Evolutionary conservation across 2,329 filamentous ascomycete species (phyloP), one percentile per base, ranked within the genome.

Genomic region (Ceratocystis smalleyi): DNA sequence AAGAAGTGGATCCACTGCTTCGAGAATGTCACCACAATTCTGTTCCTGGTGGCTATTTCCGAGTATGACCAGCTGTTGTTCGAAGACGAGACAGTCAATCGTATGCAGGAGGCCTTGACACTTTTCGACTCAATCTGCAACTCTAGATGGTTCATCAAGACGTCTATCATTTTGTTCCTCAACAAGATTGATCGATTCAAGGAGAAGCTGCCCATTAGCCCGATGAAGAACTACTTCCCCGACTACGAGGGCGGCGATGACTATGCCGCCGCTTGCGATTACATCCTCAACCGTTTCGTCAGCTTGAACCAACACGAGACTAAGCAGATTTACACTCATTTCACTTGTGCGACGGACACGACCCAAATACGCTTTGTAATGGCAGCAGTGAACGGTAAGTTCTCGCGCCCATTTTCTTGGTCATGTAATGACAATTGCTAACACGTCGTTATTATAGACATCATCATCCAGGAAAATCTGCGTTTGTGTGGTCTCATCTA

Each of bases 1-100:
- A 96, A 96, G 87, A 96, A 96, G 84, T 96, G 91, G 91, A 96
- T 96, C 71, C 91, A 96, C 79, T 96, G 91, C 79, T 96, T 96
- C 76, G 91, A 96, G 79, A 96, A 96, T 71, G 91, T 96, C 72
- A 96, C 91, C 7, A 95, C 91, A 8, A 95, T 96, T 70, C 87
- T 96, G 47, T 96, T 96, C 85, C 79, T 96, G 64, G 92, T 96
- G 69, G 92, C 92, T 76, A 96, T 96, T 70, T 96, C 91, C 69
- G 91, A 96, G 76, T 96, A 96, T 79, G 91, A 96, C 74, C 91
- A 96, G 78, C 81, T 96, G 67, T 82, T 96, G 57, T 96, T 96
- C 74, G 91, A 96, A 74, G 91, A 96, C 73, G 91, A 96, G 80
- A 96, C 89, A 0, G 89, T 94, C 82, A 94, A 94, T 76, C 88